Base-by-base conservation (phyloP, 1,284 basidiomycete species). In the Cutaneotrichosporon sp. region DNA sequence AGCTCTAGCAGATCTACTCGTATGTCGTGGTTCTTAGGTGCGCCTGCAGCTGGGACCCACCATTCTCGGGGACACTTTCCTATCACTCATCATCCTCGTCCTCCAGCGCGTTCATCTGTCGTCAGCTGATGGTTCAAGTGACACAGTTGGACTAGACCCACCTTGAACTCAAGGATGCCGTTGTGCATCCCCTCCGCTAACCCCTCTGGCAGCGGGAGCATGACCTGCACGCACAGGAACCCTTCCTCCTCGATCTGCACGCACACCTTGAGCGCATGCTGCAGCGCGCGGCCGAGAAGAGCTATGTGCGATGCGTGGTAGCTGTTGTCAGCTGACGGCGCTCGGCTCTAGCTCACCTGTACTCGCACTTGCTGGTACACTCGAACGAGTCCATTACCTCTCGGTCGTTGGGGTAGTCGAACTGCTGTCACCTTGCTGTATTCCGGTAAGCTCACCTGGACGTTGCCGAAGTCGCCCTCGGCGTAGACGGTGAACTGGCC, bases 331-430 rank as follows among this genome's bases (percentile, higher is more conserved):
- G 54, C 38, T 25, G 49, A 14, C 20, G 9, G 2, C 18, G 51
- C 25, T 25, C n/a, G 5, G n/a, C 22, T 3, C 52, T 43, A 46
- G 69, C 83, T 43, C 65, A 92, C 92, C 87, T 92, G 75, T 90
- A 91, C 25, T 82, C 83, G 47, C n/a, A 92, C 84, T 8, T 80
- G 78, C 42, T 82, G 80, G 11, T 82, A 73, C 92, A 95, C 67
- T 93, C 89, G 71, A 94, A 92, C 0, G 87, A 86, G 77, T 95
- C 92, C 46, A 97, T 84, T 0, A 95, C 90, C 57, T 95, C 92
- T 55, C 84, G 83, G 71, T 95, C 92, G 70, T 92, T 92, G 1
- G 91, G 91, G 67, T 94, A 95, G 76, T 97, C 93, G 87, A 95
- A 90, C 91, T 94, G 70, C 2, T 1, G 38, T 52, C 34, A 62